Base-by-base conservation (phyloP, 2,329 filamentous ascomycete species). In the Aspergillus pseudotamarii region DNA sequence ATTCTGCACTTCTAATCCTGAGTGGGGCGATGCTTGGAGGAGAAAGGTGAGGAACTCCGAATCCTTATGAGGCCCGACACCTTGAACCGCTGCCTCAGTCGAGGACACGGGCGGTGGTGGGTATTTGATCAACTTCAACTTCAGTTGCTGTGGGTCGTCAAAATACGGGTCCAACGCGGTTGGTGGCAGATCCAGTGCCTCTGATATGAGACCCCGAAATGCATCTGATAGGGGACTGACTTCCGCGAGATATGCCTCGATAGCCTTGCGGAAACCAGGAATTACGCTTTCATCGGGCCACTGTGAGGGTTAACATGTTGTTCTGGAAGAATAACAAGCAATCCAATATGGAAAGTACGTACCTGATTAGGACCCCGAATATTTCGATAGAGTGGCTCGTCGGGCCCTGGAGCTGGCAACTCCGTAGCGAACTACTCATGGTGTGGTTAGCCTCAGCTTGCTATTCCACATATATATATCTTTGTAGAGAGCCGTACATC, bases 11-110 rank as follows among this genome's bases (percentile, higher is more conserved):
- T 85, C 80, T 0, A 85, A 76, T 0, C 83, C 83, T 5, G 76
- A 78, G 34, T 78, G 76, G 1, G 75, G 73, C 2, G 73, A 73
- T 43, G 81, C 81, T 64, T 84, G 82, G 12, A 79, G 77, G 2
- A 84, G 74, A 59, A 83, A 82, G 1, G 82, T 84, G 61, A 84
- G 81, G 60, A 81, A 81, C 54, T 82, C 78, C 34, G 81, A 80
- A 63, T 84, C 83, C 9, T 83, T 84, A 62, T 85, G 83, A 0
- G 83, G 77, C 11, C 76, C 76, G 8, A 77, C 78, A 5, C 80
- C 80, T 59, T 81, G 77, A 6, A 73, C 70, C 32, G 81, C 64
- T 16, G 66, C 61, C 2, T 64, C 64, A 16, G 64, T 59, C 4
- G 72, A 54, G 6, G 55, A 56, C 3, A 3, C 16, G 11, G 59